phyloP scores from a whole-genome alignment of 805 yeast genomes.

The Pichia paraexigua region DNA sequence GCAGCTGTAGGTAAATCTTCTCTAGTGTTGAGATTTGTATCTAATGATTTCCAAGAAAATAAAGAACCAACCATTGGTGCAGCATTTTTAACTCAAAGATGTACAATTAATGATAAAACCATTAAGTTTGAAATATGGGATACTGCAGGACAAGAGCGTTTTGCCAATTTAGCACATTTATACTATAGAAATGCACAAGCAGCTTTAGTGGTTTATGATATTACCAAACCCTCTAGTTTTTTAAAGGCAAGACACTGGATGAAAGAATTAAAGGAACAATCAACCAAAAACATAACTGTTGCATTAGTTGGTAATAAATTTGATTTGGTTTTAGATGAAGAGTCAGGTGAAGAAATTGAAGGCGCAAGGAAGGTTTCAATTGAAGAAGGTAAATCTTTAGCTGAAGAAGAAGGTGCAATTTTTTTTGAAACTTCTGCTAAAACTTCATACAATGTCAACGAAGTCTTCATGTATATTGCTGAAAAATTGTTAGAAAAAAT shows the following conservation, averaged over 20 bases:
- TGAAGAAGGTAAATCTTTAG: slow-evolving; percentile 81
- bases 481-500: slow-evolving; percentile 59
- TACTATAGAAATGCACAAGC: slow-evolving; percentile 97
- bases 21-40: slow-evolving; percentile 82
- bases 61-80: slow-evolving; percentile 98
- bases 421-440: slow-evolving; percentile 96
- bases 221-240: slow-evolving; percentile 90
- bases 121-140: slow-evolving; percentile 95
- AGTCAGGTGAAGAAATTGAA: slow-evolving; percentile 41
- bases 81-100: slow-evolving; percentile 90
- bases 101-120: slow-evolving; percentile 76
- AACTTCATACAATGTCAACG: slow-evolving; percentile 80
- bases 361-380: slow-evolving; percentile 66
- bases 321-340: slow-evolving; percentile 56
- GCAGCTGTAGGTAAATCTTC: slow-evolving; percentile 98
- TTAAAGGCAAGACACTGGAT: slow-evolving; percentile 98
- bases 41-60: slow-evolving; percentile 93
- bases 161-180: slow-evolving; percentile 94
- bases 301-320: slow-evolving; percentile 92
- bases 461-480: slow-evolving; percentile 86
- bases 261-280: slow-evolving; percentile 90
- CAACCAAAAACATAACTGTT: slow-evolving; percentile 82
- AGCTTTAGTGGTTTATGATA: slow-evolving; percentile 90
- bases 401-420: slow-evolving; percentile 83
- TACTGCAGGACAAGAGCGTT: slow-evolving; percentile 97